Evolutionary conservation across 2,329 filamentous ascomycete species (phyloP).

Genomic region (Stachybotrys echinatus): DNA sequence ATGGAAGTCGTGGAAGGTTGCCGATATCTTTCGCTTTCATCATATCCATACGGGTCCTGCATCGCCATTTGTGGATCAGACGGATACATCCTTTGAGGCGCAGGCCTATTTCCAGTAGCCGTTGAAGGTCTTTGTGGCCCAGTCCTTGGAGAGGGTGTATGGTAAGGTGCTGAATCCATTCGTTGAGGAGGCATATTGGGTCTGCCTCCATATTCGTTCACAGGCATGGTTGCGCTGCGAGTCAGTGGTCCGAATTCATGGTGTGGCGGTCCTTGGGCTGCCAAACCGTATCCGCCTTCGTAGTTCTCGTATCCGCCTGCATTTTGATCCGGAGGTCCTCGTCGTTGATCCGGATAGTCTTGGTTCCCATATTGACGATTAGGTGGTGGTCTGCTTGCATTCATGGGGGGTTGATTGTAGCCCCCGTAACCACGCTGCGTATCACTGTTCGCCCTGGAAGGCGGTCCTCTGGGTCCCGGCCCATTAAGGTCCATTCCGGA

Average conservation of each 20-base stretch:
- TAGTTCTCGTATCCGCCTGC: slow-evolving; percentile 19
- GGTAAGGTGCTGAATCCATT: slow-evolving; percentile 40
- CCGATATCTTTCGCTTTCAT: slow-evolving; percentile 26
- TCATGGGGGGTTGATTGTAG: slow-evolving; percentile 18
- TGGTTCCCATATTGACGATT: slow-evolving; percentile 27
- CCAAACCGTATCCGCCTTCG: slow-evolving; percentile 17
- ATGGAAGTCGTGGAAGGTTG: slow-evolving; percentile 29
- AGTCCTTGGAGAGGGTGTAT: slow-evolving; percentile 21
- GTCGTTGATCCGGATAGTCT: slow-evolving; percentile 20
- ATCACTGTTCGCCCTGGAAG: slow-evolving; percentile 17
- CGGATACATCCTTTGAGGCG: slow-evolving; percentile 48
- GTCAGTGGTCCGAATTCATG: slow-evolving; percentile 44
- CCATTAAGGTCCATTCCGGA: slow-evolving; percentile 27
- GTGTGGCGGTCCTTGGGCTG: slow-evolving; percentile 22
- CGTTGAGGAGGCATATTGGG: slow-evolving; percentile 29
- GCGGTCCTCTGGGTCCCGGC: slow-evolving; percentile 15
- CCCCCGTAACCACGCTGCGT: slow-evolving; percentile 18
- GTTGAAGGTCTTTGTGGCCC: slow-evolving; percentile 50
- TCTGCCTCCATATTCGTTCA: slow-evolving; percentile 37
- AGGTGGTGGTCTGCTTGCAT: slow-evolving; percentile 17
- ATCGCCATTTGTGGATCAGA: slow-evolving; percentile 31
- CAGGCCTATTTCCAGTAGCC: slow-evolving; percentile 44
- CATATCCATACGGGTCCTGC: slow-evolving; percentile 25
- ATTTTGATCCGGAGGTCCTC: slow-evolving; percentile 19
- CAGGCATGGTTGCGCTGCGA: slow-evolving; percentile 60